These are phyloP conservation scores for Aspergillus pseudonomiae DNA, from an alignment of 2,329 filamentous ascomycete species.

Conservation along the genomic window DNA sequence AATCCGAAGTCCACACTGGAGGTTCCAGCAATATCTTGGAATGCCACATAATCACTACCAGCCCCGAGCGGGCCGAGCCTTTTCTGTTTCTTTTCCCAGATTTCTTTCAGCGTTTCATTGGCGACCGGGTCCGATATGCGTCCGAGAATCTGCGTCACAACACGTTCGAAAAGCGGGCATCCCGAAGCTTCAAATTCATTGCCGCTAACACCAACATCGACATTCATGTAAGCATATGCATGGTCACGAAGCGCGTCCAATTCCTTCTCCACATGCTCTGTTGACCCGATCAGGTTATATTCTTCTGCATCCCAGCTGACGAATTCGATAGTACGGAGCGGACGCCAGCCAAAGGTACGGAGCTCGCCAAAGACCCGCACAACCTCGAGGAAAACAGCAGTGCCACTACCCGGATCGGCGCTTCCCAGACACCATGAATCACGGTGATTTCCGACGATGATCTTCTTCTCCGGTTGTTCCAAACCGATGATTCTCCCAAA, in stretches of 20 bases:
- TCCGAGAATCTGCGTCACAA: conserved; percentile 72
- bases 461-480: conserved; percentile 78
- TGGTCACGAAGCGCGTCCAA: conserved; percentile 71
- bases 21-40: conserved; percentile 87
- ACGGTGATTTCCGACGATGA: conserved; percentile 90
- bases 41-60: conserved; percentile 82
- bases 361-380: conserved; percentile 82
- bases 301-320: conserved; percentile 94
- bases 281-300: conserved; percentile 92
- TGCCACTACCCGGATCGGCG: conserved; percentile 82
- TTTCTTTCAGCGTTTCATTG: conserved; percentile 71
- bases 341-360: conserved; percentile 77
- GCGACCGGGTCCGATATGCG: conserved; percentile 72
- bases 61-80: conserved; percentile 71
- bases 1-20: conserved; percentile 88
- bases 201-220: conserved; percentile 81
- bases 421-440: conserved; percentile 92
- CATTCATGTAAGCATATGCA: conserved; percentile 86
- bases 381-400: conserved; percentile 88
- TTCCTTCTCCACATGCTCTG: conserved; percentile 90
- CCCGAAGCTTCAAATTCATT: conserved; percentile 74
- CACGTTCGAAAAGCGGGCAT: conserved; percentile 75
- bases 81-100: conserved; percentile 68
- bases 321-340: conserved; percentile 92
- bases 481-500: conserved; percentile 81